These are phyloP conservation scores for Candolleomyces efflorescens DNA, from an alignment of 768 basidiomycete species.

Conservation along the genomic window DNA sequence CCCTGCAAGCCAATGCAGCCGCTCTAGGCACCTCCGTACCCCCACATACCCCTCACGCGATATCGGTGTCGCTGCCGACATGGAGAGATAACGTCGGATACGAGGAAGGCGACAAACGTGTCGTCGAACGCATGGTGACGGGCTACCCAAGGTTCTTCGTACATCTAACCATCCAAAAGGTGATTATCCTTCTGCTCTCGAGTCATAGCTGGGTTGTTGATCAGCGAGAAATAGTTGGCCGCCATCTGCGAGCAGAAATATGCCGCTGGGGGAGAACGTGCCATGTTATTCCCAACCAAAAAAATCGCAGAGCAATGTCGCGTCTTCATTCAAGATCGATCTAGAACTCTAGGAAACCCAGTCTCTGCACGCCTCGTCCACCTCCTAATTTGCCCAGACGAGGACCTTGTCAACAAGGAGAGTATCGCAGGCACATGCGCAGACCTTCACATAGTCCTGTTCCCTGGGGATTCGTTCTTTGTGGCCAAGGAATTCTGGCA, in stretches of 20 bases:
- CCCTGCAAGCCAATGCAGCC: conserved; percentile 8
- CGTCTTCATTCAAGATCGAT: conserved; percentile 58
- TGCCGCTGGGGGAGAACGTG: conserved; percentile 62
- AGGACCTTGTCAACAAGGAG: conserved; percentile 27
- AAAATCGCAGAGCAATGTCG: conserved; percentile 72
- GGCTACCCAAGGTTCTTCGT: conserved; percentile 97
- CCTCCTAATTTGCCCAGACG: conserved; percentile 65
- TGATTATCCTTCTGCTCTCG: conserved; percentile 27
- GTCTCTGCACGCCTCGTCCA: conserved; percentile 58
- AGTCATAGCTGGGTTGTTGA: not conserved
- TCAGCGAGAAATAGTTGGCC: conserved; percentile 55
- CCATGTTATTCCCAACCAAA: conserved; percentile 76
- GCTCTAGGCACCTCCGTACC: conserved; percentile 54
- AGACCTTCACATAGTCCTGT: conserved; percentile 81
- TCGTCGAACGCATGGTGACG: conserved; percentile 74
- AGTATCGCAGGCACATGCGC: conserved; percentile 27
- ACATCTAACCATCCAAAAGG: conserved; percentile 80
- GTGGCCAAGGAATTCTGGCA: conserved; percentile 95
- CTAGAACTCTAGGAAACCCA: conserved; percentile 36
- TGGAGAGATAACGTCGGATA: conserved; percentile 92
- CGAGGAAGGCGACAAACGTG: conserved; percentile 82
- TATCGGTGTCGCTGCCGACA: conserved; percentile 91
- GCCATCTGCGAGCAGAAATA: conserved; percentile 75
- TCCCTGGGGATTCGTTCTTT: conserved; percentile 54
- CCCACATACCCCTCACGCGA: conserved; percentile 77